phyloP scores from a whole-genome alignment of 352 stramenopile genomes.

The Pseudoperonospora humuli region DNA sequence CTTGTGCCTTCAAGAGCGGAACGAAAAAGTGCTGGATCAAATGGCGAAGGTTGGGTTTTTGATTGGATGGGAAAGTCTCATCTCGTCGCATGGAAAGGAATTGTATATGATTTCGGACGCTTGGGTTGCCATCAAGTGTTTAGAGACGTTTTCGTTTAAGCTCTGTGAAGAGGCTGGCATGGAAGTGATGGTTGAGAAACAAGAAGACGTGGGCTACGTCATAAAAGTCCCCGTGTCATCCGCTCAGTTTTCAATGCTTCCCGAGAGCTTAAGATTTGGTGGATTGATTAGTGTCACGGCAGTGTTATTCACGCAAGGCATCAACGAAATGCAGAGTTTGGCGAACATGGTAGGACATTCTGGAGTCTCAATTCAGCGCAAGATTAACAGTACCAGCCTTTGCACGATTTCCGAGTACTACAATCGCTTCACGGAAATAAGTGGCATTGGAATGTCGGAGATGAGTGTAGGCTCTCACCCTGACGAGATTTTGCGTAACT shows the following conservation, averaged over 20 bases:
- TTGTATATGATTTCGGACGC: slow-evolving; percentile 92
- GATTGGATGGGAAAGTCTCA: slow-evolving; percentile 92
- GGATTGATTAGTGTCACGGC: slow-evolving; percentile 63
- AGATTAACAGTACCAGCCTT: slow-evolving; percentile 78
- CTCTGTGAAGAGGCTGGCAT: slow-evolving; percentile 37
- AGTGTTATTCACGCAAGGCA: slow-evolving; percentile 85
- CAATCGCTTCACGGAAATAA: slow-evolving; percentile 43
- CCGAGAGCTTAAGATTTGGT: slow-evolving; percentile 39
- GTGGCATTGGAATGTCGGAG: slow-evolving; percentile 33
- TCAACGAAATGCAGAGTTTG: slow-evolving; percentile 92
- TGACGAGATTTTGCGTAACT: slow-evolving; percentile 60
- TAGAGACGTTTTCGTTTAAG: slow-evolving; percentile 81
- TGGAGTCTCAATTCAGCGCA: slow-evolving; percentile 72
- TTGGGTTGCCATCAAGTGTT: slow-evolving; percentile 83
- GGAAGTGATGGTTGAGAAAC: slow-evolving; percentile 56
- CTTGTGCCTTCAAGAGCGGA: slow-evolving; percentile 53
- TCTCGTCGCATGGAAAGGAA: slow-evolving; percentile 93
- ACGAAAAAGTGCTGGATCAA: slow-evolving; percentile 58
- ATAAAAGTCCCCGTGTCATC: slow-evolving; percentile 47
- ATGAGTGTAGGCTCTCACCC: slow-evolving; percentile 49
- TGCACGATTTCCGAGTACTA: slow-evolving; percentile 70
- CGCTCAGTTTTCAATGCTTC: slow-evolving; percentile 41
- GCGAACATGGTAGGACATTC: slow-evolving; percentile 83
- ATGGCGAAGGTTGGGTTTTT: slow-evolving; percentile 74
- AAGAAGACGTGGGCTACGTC: slow-evolving; percentile 56